Conservation (phyloP, 768 basidiomycete species). For the Suillus decipiens region DNA sequence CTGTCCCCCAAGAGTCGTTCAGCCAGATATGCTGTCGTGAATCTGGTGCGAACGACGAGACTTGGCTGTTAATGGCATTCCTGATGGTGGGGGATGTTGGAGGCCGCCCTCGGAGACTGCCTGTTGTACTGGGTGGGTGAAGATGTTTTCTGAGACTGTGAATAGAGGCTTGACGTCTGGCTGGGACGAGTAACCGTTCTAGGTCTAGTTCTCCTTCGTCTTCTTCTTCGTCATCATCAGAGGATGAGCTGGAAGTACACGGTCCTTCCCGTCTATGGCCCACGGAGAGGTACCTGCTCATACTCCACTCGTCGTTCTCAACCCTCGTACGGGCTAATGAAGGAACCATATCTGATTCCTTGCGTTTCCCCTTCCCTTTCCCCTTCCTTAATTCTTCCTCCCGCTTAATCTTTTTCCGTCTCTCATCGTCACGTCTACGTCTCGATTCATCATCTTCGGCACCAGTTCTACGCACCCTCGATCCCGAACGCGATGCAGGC, state of each 20-base stretch:
- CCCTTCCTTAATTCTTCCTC: constrained; percentile 21
- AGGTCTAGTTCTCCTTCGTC: constrained; percentile 64
- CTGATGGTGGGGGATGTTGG: constrained; percentile 20
- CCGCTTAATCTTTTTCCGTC: constrained; percentile 25
- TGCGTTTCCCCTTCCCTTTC: constrained; percentile 32
- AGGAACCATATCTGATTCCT: constrained; percentile 47
- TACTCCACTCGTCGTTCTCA: constrained; percentile 59
- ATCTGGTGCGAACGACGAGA: constrained; percentile 19
- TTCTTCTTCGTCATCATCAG: constrained; percentile 41
- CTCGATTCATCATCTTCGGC: constrained; percentile 23
- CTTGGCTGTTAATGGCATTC: constrained; percentile 12
- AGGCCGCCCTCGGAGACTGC: constrained; percentile 17
- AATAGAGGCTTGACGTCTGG: constrained; percentile 75
- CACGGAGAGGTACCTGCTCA: constrained; percentile 32
- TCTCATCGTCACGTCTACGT: constrained; percentile 20
- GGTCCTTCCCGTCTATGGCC: constrained; percentile 12
- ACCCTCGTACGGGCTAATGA: constrained; percentile 59
- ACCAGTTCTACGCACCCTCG: constrained; percentile 35
- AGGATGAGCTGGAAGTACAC: constrained; percentile 25
- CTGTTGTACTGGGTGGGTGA: constrained; percentile 22
- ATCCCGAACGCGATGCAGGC: constrained; percentile 62
- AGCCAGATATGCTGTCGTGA: constrained; percentile 18
- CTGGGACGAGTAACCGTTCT: constrained; percentile 65
- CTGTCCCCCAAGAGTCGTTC: constrained; percentile 24
- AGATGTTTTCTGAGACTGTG: constrained; percentile 69